Base-by-base conservation (phyloP, 1,139 yeast species). In the Kodamaea fungicola region DNA sequence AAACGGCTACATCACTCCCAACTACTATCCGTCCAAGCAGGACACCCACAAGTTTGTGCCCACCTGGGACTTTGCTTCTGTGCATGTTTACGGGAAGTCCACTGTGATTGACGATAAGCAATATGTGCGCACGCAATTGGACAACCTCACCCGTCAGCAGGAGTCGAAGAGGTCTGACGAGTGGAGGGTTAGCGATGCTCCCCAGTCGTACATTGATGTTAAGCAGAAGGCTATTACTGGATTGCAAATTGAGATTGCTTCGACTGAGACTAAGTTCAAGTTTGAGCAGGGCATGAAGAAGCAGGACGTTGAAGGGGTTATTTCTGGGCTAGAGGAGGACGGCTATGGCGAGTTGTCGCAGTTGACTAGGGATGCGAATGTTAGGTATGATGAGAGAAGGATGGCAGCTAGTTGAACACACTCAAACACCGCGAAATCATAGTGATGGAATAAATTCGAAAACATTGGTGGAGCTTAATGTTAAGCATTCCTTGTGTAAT, bases 51-150 rank as follows among this genome's bases (percentile, higher is more conserved):
- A 79, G 49, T 73, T 68, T 29, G 89, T 80, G 7, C 87, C 88
- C 8, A 82, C 89, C 0, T 82, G 88, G 89, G 82, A 78, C 55
- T 82, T 76, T 59, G 80, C 78, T 2, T 61, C 78, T 4, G 81
- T 76, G 28, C 87, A 82, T 50, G 67, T 76, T 30, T 63, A 75
- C 39, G 88, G 88, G 3, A 68, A 56, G 31, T 71, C 83, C 7
- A 62, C 45, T 12, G 54, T 82, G 8, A 55, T 76, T 12, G 72
- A 67, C 35, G 78, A 75, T 42, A 56, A 61, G 9, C 69, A 64
- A 9, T 78, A 74, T 63, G 68, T 79, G 4, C 53, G 73, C 38
- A 43, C 55, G 2, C 82, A 76, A 49, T 58, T 81, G 35, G 61
- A 64, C 19, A 51, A 54, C 9, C 59, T 80, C 36, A 71, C 81